phyloP scores from a whole-genome alignment of 345 rosid genomes.

The Diplotaxis tenuifolia region DNA sequence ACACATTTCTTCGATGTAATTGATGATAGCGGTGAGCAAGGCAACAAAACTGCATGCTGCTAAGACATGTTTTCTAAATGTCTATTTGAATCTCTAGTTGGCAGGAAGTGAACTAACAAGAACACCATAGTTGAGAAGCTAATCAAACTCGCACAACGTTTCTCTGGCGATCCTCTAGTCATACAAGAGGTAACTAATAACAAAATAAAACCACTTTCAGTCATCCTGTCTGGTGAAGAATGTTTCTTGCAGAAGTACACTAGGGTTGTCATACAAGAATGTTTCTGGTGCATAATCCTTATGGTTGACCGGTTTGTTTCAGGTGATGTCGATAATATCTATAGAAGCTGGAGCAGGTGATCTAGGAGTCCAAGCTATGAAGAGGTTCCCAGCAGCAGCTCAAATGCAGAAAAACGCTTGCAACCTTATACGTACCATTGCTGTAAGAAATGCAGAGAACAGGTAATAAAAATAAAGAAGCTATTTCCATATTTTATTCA shows the following conservation, averaged over 20 bases:
- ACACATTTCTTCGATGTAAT: too few relatives aligned
- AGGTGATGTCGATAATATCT: constrained; percentile 77
- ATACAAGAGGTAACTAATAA: constrained; percentile 68
- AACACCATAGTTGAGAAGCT: constrained; percentile 72
- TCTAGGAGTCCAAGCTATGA: constrained; percentile 80
- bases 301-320: constrained; percentile 16
- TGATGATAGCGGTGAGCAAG: too few relatives aligned
- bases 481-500: too few relatives aligned
- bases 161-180: constrained; percentile 74
- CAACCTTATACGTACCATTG: constrained; percentile 88
- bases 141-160: constrained; percentile 61
- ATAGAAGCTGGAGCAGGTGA: constrained; percentile 96
- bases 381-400: constrained; percentile 57
- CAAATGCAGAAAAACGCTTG: constrained; percentile 76
- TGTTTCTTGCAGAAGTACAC: background rate
- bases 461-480: constrained; percentile 63
- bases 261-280: too few relatives aligned
- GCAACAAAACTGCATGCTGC: too few relatives aligned
- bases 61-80: too few relatives aligned
- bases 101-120: constrained; percentile 95
- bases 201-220: background rate
- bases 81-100: constrained; percentile 57
- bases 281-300: background rate
- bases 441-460: constrained; percentile 77
- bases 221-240: constrained; percentile 5